Evolutionary conservation across 225 moss, liverwort and hornwort species (phyloP).

Genomic region (Physcomitrium patens): DNA sequence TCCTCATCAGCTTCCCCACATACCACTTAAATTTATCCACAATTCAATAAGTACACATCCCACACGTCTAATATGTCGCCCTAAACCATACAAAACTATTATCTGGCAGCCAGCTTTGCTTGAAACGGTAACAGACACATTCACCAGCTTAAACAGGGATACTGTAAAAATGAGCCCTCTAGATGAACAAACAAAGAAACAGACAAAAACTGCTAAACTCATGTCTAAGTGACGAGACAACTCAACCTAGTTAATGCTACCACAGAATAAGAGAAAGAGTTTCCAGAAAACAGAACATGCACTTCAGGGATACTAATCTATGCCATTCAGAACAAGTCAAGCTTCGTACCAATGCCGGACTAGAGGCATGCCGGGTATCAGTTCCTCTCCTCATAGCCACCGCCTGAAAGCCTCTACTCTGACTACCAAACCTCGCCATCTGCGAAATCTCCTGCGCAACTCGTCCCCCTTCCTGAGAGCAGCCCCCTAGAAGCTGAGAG

Average conservation of each 20-base stretch:
- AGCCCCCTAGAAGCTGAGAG: constrained; percentile 14
- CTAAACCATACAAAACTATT: no score
- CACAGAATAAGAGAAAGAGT: neutral
- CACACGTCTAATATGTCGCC: no score
- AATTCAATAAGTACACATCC: neutral
- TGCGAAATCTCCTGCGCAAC: constrained; percentile 36
- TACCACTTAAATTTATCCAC: neutral
- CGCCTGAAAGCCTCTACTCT: constrained; percentile 19
- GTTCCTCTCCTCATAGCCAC: constrained; percentile 12
- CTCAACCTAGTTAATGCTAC: neutral
- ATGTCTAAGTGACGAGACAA: neutral
- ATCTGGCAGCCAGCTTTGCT: no score
- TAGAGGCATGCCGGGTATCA: constrained; percentile 10
- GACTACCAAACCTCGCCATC: constrained; percentile 27
- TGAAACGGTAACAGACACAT: no score
- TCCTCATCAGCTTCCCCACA: neutral
- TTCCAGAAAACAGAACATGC: neutral
- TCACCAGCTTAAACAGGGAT: no score
- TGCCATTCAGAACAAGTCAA: neutral
- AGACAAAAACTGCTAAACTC: neutral
- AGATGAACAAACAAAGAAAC: no score
- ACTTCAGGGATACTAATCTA: neutral
- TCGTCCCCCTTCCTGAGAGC: constrained; percentile 21
- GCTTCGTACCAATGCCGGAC: constrained; percentile 26
- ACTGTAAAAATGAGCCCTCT: no score